These are phyloP conservation scores for Castanea mollissima DNA, from an alignment of 306 rosid species.

Conservation along the genomic window DNA sequence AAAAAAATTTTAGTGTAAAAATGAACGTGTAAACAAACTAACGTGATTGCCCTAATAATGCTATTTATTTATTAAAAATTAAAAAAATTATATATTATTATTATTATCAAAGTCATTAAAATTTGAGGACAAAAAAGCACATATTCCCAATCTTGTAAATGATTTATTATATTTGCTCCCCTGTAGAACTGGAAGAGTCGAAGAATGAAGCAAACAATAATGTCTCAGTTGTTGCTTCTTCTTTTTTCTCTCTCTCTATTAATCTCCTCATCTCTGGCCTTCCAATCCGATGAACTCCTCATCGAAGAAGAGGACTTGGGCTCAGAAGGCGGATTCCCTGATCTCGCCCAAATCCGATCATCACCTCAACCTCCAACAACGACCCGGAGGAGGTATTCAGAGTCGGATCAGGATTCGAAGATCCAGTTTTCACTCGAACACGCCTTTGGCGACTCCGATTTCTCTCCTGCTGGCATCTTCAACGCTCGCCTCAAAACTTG, in stretches of 20 bases:
- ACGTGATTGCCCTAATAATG: too few relatives aligned
- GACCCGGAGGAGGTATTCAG: slow-evolving; percentile 65
- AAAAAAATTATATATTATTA: too few relatives aligned
- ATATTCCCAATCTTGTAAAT: too few relatives aligned
- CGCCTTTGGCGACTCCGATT: slow-evolving; percentile 86
- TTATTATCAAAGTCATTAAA: too few relatives aligned
- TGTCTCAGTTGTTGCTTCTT: slow-evolving; percentile 18
- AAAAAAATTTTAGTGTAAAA: too few relatives aligned
- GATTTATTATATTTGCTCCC: too few relatives aligned
- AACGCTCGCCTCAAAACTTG: slow-evolving; percentile 91
- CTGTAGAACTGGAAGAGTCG: too few relatives aligned
- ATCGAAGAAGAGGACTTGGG: slow-evolving; percentile 90
- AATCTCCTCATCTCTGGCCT: slow-evolving; percentile 40
- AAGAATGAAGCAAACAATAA: neutral
- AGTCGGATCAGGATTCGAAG: slow-evolving; percentile 81
- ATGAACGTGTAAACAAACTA: too few relatives aligned
- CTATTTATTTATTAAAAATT: too few relatives aligned
- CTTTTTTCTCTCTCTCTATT: slow-evolving; percentile 33
- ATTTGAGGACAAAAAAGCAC: too few relatives aligned
- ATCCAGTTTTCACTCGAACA: slow-evolving; percentile 83
- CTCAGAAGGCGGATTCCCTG: slow-evolving; percentile 69
- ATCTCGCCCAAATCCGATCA: slow-evolving; percentile 28
- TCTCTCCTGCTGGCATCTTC: slow-evolving; percentile 75
- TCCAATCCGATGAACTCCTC: slow-evolving; percentile 93
- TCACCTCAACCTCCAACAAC: slow-evolving; percentile 16